Base-by-base conservation (phyloP, 345 rosid species). In the Citrus cavaleriei region DNA sequence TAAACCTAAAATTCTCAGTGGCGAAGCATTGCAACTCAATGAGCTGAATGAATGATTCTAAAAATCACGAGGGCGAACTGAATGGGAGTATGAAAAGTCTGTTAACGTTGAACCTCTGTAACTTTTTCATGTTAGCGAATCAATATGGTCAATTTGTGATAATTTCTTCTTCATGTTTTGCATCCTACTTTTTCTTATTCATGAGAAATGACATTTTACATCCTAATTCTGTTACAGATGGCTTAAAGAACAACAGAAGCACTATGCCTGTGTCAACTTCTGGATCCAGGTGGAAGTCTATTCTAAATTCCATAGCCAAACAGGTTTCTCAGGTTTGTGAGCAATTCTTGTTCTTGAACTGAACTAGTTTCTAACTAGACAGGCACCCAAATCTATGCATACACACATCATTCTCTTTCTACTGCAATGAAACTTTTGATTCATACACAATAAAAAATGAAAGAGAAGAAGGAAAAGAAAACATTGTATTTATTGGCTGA, bases 321-420 rank as follows among this genome's bases (percentile, higher is more conserved):
- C 97, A 92, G 61, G 93, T 92, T 68, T 87, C 93, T 42, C 92
- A 92, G 97, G 97, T 90, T 72, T 77, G 91, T 76, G 25, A 70
- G 62, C 49, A 14, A 66, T 68, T 67, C 34, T 54, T 64, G 32
- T 37, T 14, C 78, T 21, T 67, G 58, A 27, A 24, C 42, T 67
- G 42, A 13, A 24, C 42, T 24, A 22, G 24, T 63, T 75, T 64
- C 10, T 30, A 7, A 28, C 19, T 74, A 2, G 55, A 18, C n/a
- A 38, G 73, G 73, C 28, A 60, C 27, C 40, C 37, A 30, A 51
- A 63, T 46, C 42, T 63, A 14, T 24, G 42, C 19, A 28, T 13
- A 35, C 42, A 61, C 7, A 19, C 19, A 54, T 5, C 58, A 54
- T 54, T 54, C 58, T 19, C 18, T 54, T 54, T 72, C 61, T 71